Conservation (phyloP, 2,329 filamentous ascomycete genomes). For the Alternaria alternata region DNA sequence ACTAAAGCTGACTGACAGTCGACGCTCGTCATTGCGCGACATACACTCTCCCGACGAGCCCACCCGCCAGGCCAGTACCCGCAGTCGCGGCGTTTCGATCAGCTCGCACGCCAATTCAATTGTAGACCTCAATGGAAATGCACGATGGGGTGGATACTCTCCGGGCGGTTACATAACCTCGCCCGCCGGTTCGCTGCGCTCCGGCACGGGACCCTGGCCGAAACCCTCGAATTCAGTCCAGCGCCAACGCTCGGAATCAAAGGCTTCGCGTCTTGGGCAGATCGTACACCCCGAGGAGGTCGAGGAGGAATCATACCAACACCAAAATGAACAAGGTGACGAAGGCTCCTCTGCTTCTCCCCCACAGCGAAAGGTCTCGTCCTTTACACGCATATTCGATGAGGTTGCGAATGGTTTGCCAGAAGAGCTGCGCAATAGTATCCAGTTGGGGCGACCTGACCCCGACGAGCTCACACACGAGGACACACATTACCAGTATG, state of each 20-base stretch:
- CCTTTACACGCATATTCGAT: slow-evolving; percentile 49
- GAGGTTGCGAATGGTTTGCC: slow-evolving; percentile 47
- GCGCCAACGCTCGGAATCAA: slow-evolving; percentile 51
- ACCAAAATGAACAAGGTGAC: background rate
- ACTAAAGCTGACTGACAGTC: slow-evolving; percentile 74
- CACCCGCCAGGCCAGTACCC: slow-evolving; percentile 33
- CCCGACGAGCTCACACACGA: slow-evolving; percentile 10
- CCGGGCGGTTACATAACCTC: slow-evolving; percentile 73
- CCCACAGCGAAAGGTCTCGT: slow-evolving; percentile 42
- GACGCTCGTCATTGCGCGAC: slow-evolving; percentile 68
- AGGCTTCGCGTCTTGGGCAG: slow-evolving; percentile 53
- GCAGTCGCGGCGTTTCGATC: slow-evolving; percentile 53
- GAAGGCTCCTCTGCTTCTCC: slow-evolving; percentile 8
- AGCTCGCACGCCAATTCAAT: slow-evolving; percentile 66
- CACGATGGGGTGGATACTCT: slow-evolving; percentile 74
- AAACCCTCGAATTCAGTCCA: slow-evolving; percentile 43
- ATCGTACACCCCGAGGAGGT: slow-evolving; percentile 50
- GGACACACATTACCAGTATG: slow-evolving; percentile 14
- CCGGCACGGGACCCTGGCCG: slow-evolving; percentile 53
- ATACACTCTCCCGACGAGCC: slow-evolving; percentile 45
- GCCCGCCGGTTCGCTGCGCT: slow-evolving; percentile 67
- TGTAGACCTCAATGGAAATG: slow-evolving; percentile 71
- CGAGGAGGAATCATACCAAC: slow-evolving; percentile 20
- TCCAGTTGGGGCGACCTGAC: slow-evolving; percentile 19
- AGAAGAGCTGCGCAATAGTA: slow-evolving; percentile 39